A percentile compares a stretch with the other conserved stretches of the same genome.
phyloP scores from a whole-genome alignment of 371 early-diverging fungal genomes.

The Lichtheimia ramosa region DNA sequence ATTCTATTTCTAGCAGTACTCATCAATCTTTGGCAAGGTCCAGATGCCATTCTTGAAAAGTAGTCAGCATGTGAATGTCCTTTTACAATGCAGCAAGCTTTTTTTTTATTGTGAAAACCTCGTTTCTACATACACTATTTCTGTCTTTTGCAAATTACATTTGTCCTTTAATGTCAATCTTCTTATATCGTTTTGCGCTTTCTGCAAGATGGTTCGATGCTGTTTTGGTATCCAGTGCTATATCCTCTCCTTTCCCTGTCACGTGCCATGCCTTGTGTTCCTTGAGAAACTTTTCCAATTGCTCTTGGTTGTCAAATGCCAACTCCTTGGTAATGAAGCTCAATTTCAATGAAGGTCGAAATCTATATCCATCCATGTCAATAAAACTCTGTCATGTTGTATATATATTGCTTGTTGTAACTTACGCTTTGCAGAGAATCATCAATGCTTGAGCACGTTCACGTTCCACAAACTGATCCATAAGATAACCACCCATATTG shows the following conservation, averaged over 20 bases:
- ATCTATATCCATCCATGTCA: conserved; percentile 13
- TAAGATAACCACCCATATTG: conserved; percentile 83
- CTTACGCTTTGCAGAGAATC: conserved; percentile 73
- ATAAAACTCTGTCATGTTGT: not conserved
- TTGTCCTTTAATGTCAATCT: conserved; percentile 74
- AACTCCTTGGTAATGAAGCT: conserved; percentile 50
- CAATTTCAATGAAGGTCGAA: conserved; percentile 34
- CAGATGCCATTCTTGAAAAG: conserved; percentile 42
- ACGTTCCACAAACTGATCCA: conserved; percentile 89
- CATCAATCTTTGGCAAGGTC: conserved; percentile 60
- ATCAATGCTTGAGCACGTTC: conserved; percentile 78
- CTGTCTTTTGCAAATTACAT: conserved; percentile 14
- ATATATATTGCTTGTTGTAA: not conserved
- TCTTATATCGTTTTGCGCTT: conserved; percentile 61
- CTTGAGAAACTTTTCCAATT: conserved; percentile 47
- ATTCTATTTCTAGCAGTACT: conserved; percentile 50
- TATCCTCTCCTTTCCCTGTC: conserved; percentile 8
- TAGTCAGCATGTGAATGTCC: not conserved
- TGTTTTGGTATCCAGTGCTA: conserved; percentile 53
- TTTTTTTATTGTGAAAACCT: not conserved
- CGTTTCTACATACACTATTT: not conserved
- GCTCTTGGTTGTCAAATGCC: conserved; percentile 44
- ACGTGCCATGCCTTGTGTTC: conserved; percentile 28
- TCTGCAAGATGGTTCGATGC: conserved; percentile 53
- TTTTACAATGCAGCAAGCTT: not conserved